Evolutionary conservation across 331 rosid genomes (phyloP).

Genomic region (Arachis monticola): DNA sequence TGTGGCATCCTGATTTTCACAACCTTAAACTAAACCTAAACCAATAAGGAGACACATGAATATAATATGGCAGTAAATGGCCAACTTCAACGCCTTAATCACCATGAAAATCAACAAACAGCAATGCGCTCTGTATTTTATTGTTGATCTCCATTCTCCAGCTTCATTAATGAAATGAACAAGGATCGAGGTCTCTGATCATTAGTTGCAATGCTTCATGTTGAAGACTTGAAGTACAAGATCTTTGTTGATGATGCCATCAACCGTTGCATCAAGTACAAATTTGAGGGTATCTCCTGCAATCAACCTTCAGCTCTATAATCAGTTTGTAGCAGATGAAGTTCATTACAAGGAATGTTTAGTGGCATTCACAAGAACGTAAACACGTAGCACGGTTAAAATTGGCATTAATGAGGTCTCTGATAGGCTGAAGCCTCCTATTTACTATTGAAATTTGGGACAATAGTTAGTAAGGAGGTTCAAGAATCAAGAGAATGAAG

Average conservation of each 20-base stretch:
- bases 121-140: not conserved
- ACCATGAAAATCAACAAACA: constrained; percentile 27
- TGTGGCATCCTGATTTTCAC: constrained; percentile 15
- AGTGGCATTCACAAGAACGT: constrained; percentile 12
- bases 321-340: constrained; percentile 17
- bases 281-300: constrained; percentile 43
- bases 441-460: not conserved
- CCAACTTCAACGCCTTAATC: not conserved
- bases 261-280: constrained; percentile 31
- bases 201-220: not conserved
- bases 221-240: constrained; percentile 28
- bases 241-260: constrained; percentile 37
- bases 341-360: constrained; percentile 3
- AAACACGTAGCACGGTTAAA: constrained; percentile 1
- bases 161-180: constrained; percentile 15
- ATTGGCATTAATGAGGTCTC: not conserved
- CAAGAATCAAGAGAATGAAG: constrained; percentile 11
- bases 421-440: not conserved
- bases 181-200: constrained; percentile 24
- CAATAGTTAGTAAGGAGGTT: constrained; percentile 17
- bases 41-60: not conserved
- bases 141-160: not conserved
- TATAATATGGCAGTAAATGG: not conserved
- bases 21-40: constrained; percentile 29
- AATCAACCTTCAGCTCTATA: constrained; percentile 26